Evolutionary conservation across 2,329 filamentous ascomycete species (phyloP).

Genomic region (Chaetothyriales sp.): DNA sequence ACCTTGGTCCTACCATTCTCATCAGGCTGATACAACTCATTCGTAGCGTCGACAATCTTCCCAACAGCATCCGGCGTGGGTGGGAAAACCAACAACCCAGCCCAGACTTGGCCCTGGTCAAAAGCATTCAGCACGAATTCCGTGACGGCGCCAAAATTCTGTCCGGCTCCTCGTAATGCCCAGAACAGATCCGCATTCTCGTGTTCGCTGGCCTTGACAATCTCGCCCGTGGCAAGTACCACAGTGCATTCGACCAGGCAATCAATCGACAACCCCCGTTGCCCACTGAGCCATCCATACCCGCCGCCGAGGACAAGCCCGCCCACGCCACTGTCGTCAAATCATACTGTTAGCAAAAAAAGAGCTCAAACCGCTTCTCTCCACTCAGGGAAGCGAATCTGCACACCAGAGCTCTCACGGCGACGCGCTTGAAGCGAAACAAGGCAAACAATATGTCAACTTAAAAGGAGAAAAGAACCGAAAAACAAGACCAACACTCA

Average conservation of each 20-base stretch:
- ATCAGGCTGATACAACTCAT: constrained; percentile 14
- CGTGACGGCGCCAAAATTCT: constrained; percentile 29
- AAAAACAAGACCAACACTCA: neutral
- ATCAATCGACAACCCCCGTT: constrained; percentile 42
- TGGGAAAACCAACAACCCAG: constrained; percentile 21
- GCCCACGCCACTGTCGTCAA: constrained; percentile 35
- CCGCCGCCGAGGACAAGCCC: constrained; percentile 46
- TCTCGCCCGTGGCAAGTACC: constrained; percentile 27
- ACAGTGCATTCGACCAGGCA: constrained; percentile 28
- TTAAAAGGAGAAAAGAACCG: neutral
- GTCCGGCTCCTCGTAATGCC: constrained; percentile 29
- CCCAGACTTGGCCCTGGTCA: constrained; percentile 24
- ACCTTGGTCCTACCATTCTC: constrained; percentile 15
- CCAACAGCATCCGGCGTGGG: constrained; percentile 18
- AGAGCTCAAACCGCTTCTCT: neutral
- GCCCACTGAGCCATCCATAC: constrained; percentile 43
- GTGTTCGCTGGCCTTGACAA: constrained; percentile 23
- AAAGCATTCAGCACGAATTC: constrained; percentile 30
- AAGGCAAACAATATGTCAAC: neutral
- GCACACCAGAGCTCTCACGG: too few relatives aligned
- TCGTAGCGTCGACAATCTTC: constrained; percentile 18
- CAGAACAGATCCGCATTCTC: constrained; percentile 29
- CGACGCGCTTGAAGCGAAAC: too few relatives aligned
- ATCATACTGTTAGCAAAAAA: neutral
- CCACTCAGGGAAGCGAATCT: too few relatives aligned